Evolutionary conservation across 2,329 filamentous ascomycete genomes (phyloP).

Genomic region (Metarhizium rileyi): DNA sequence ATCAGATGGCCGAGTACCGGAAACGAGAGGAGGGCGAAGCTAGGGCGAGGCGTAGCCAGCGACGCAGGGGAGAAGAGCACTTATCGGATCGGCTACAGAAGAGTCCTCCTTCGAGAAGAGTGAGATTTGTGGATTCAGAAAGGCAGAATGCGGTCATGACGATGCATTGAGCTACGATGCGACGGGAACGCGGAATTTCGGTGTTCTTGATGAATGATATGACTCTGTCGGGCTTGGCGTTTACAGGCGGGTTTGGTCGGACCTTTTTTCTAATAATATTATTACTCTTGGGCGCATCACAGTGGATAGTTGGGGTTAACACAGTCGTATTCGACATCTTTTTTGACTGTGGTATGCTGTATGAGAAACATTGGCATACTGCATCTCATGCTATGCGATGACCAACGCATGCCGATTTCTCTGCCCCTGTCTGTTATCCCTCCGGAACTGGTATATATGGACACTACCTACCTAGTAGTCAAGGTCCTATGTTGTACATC

Average conservation of each 20-base stretch:
- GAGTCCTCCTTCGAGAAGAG: slow-evolving; percentile 23
- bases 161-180: slow-evolving; percentile 16
- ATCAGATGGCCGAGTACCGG: slow-evolving; percentile 53
- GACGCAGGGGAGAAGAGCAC: slow-evolving; percentile 29
- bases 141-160: slow-evolving; percentile 19
- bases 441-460: neutral
- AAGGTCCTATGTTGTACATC: neutral
- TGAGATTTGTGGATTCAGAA: slow-evolving; percentile 32
- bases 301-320: neutral
- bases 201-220: neutral
- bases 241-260: neutral
- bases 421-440: neutral
- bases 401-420: neutral
- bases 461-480: too few species aligned
- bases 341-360: neutral
- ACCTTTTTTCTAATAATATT: neutral
- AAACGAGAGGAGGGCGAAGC: slow-evolving; percentile 53
- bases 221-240: neutral
- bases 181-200: neutral
- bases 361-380: neutral
- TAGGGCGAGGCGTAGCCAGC: slow-evolving; percentile 43
- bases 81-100: slow-evolving; percentile 16
- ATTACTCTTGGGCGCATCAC: neutral
- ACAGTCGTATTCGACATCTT: neutral
- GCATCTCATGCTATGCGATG: neutral